Base-by-base conservation (phyloP, 345 rosid species). In the Acer yangbiense region DNA sequence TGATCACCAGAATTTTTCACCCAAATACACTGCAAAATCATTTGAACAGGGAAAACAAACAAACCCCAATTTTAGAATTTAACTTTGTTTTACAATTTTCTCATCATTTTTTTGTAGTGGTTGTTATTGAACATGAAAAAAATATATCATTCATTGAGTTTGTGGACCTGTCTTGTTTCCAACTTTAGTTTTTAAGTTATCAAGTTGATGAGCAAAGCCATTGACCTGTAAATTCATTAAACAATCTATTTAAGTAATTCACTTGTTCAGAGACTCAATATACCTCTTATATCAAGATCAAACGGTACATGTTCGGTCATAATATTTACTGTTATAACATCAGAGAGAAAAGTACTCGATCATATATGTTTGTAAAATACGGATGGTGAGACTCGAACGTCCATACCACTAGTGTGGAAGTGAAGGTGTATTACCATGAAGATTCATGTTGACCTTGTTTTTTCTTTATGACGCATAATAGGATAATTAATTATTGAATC, bases 281-380 rank as follows among this genome's bases (percentile, higher is more conserved):
- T 10, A 48, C 16, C 3, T 6, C 0, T 41, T 41, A 6, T 35
- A 35, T 35, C 39, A 1, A 35, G 6, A 35, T 35, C 39, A 35
- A 35, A 35, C 1, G 1, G 39, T 35, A 35, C 3, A 5, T 35
- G 0, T 35, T 0, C 6, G 1, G 6, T 35, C 6, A 35, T 0
- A 35, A 35, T 35, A 35, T 32, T 32, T 4, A 32, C 35, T 0
- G 35, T 32, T 0, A 32, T 32, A 32, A 4, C 6, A 32, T 32
- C 35, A 29, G 32, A 2, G 1, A 25, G 27, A 25, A 25, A 25
- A 25, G 27, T 2, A 29, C 5, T 32, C n/a, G n/a, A n/a, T n/a
- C 0, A 32, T 3, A 32, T 32, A 3, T 32, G 0, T 32, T 32
- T 32, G 5, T 32, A 32, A 32, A 32, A 32, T 32, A 32, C 4